Base-by-base conservation (phyloP, 257 asterid genomes). In the Rehmannia glutinosa region DNA sequence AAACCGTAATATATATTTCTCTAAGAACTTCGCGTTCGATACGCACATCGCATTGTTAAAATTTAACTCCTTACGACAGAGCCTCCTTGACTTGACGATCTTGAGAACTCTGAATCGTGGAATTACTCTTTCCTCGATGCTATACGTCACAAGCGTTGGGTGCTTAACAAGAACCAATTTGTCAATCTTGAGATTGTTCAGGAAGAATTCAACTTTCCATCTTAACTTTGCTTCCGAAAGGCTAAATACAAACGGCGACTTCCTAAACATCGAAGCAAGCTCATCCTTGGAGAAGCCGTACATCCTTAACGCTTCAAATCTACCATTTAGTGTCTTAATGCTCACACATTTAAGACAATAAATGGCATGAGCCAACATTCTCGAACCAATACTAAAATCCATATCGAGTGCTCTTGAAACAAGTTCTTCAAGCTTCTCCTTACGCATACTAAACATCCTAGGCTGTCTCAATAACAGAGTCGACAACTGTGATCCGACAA, bases 401-500 rank as follows among this genome's bases (percentile, higher is more conserved):
- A 77, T 32, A 41, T 64, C 70, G 6, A 66, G 12, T 25, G 61
- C 64, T 47, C 69, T 66, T 5, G 77, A 33, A 64, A 81, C 74
- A 47, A 71, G 35, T 24, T 30, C 65, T 32, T 17, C 72, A 15
- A 77, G 68, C 32, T 68, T 57, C 19, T 66, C 50, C 16, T 49
- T 58, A 11, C 21, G 53, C 23, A 33, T 1, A 24, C 51, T 2
- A 49, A 81, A 74, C 28, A 80, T 21, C 54, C 64, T 21, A 42
- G 86, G 78, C 6, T 53, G 74, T 61, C 72, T 59, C 51, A 36
- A 25, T 41, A 74, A 58, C 42, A 71, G 64, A 13, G 46, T 19
- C 1, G 81, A 68, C 47, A 77, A 21, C 32, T 71, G 78, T 27
- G 75, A 38, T 19, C 71, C 82, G 24, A 23, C 66, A 52, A 80